These are phyloP conservation scores for Coccomyxa sp. DNA, from an alignment of 139 green algal genomes.

Conservation along the genomic window DNA sequence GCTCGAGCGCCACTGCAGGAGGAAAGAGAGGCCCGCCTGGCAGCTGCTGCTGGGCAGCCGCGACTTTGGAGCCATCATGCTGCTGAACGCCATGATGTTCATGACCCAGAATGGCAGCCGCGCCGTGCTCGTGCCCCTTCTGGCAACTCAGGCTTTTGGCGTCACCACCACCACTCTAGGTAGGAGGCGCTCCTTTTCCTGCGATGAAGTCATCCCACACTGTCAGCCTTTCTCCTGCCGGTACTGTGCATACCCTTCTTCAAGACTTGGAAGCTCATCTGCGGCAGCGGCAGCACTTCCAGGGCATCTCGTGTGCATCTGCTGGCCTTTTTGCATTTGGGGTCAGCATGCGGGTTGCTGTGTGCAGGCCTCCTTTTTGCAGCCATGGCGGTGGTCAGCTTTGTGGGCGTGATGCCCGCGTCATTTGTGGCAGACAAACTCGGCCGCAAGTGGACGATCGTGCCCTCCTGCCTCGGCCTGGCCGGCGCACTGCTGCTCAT, in stretches of 20 bases:
- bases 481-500: constrained; percentile 22
- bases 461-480: constrained; percentile 22
- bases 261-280: background rate
- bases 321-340: background rate
- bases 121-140: constrained; percentile 29
- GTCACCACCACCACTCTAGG: constrained; percentile 15
- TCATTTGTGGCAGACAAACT: constrained; percentile 14
- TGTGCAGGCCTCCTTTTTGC: constrained; percentile 21
- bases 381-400: constrained; percentile 24
- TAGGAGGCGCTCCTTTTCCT: background rate
- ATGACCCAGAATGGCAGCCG: constrained; percentile 24
- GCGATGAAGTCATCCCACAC: background rate
- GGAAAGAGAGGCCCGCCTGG: background rate
- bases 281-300: background rate
- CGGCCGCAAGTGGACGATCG: constrained; percentile 32
- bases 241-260: too few species aligned
- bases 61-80: constrained; percentile 21
- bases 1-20: too few species aligned
- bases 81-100: constrained; percentile 30
- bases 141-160: constrained; percentile 19
- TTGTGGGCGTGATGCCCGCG: constrained; percentile 26
- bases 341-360: background rate
- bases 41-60: constrained; percentile 12
- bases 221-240: background rate
- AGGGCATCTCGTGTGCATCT: background rate